These are phyloP conservation scores for Suhomyces emberorum DNA, from an alignment of 805 yeast genomes.

Conservation along the genomic window DNA sequence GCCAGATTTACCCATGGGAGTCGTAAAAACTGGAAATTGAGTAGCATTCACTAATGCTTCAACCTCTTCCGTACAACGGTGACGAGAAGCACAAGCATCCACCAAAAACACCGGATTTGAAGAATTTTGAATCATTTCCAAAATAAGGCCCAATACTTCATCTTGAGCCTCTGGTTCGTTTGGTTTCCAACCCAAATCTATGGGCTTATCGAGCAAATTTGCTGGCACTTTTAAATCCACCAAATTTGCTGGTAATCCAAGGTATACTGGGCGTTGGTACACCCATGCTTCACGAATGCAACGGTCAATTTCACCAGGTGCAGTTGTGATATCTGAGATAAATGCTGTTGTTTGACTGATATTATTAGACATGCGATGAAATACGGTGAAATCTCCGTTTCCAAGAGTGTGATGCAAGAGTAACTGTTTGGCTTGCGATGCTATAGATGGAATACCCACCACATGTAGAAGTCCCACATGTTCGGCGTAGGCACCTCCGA, in stretches of 20 bases:
- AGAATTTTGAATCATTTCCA: constrained; percentile 20
- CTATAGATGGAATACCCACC: constrained; percentile 33
- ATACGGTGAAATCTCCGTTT: constrained; percentile 41
- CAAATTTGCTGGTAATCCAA: constrained; percentile 35
- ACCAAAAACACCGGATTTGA: constrained; percentile 27
- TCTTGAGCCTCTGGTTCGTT: constrained; percentile 32
- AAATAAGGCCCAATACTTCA: constrained; percentile 26
- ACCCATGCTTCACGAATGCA: constrained; percentile 31
- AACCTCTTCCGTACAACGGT: constrained; percentile 23
- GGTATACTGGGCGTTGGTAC: constrained; percentile 33
- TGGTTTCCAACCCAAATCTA: constrained; percentile 25
- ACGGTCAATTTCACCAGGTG: constrained; percentile 32
- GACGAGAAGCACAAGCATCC: constrained; percentile 32
- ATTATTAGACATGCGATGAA: constrained; percentile 33
- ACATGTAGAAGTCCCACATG: constrained; percentile 35
- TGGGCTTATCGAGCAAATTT: constrained; percentile 24
- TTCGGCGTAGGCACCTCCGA: constrained; percentile 35
- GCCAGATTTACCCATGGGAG: constrained; percentile 31
- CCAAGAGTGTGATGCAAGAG: constrained; percentile 43
- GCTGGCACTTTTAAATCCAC: constrained; percentile 33
- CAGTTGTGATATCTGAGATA: constrained; percentile 24
- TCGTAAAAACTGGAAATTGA: constrained; percentile 26
- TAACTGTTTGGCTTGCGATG: constrained; percentile 35
- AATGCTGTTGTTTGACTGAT: constrained; percentile 31
- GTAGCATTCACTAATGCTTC: constrained; percentile 21